Percentiles rank a stretch among this genome's conserved stretches.
Conservation (phyloP, 441 rosid genomes). For the Erysimum cheiri region DNA sequence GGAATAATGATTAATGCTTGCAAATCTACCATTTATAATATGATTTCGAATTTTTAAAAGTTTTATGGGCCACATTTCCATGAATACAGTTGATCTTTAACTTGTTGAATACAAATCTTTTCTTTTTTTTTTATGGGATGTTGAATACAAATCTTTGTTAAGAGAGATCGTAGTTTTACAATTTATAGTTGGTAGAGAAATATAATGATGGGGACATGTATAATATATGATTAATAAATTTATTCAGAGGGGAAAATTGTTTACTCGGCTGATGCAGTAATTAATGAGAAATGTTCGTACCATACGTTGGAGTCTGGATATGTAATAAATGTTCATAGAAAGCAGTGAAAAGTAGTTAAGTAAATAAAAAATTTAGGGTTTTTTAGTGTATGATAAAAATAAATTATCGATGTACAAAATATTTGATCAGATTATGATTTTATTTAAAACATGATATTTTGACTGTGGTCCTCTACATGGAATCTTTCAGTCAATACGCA, state of each 20-base stretch:
- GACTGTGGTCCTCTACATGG: constrained; percentile 48
- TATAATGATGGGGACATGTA: constrained; percentile 14
- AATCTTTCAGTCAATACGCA: constrained; percentile 49
- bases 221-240: not conserved
- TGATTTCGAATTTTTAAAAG: not conserved
- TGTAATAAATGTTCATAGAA: constrained; percentile 44
- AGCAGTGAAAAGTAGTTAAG: constrained; percentile 33
- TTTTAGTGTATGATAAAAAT: constrained; percentile 1
- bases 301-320: constrained; percentile 43
- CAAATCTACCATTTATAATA: not conserved
- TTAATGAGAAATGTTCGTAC: constrained; percentile 37
- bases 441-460: constrained; percentile 19
- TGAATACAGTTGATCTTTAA: not conserved
- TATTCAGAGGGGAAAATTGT: constrained; percentile 21
- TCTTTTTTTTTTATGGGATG: no score
- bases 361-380: not conserved
- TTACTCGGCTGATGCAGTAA: constrained; percentile 34
- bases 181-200: not conserved
- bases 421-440: constrained; percentile 8
- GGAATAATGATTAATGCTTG: constrained; percentile 2
- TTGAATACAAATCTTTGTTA: no score
- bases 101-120: no score
- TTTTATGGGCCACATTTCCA: not conserved
- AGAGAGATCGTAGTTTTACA: not conserved
- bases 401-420: constrained; percentile 25